Evolutionary conservation across 2,329 filamentous ascomycete species (phyloP).

Genomic region (Calycina herbarum): DNA sequence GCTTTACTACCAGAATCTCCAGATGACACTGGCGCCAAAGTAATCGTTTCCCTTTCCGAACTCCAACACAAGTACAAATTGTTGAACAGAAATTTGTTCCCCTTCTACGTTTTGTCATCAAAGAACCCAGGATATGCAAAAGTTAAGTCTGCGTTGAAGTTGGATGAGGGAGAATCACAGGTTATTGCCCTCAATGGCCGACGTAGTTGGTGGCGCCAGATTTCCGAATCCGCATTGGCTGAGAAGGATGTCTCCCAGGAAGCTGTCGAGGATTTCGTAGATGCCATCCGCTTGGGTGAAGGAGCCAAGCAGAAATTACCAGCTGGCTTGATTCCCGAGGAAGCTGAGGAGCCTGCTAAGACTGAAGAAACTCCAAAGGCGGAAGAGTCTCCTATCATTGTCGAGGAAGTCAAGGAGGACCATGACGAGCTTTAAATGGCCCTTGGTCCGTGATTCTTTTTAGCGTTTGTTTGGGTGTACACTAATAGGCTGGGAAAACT

Average conservation of each 20-base stretch:
- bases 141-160: constrained; percentile 61
- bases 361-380: constrained; percentile 43
- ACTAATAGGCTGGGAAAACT: not conserved
- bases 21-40: constrained; percentile 46
- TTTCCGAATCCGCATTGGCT: constrained; percentile 43
- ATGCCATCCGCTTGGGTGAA: constrained; percentile 87
- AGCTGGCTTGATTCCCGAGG: constrained; percentile 53
- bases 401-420: constrained; percentile 26
- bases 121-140: constrained; percentile 56
- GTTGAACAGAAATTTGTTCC: constrained; percentile 70
- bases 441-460: not conserved
- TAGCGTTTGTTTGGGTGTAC: constrained; percentile 15
- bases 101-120: constrained; percentile 73
- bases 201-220: constrained; percentile 81
- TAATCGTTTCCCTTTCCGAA: constrained; percentile 65
- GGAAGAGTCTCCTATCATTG: constrained; percentile 16
- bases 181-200: constrained; percentile 83
- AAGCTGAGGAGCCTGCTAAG: constrained; percentile 42
- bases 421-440: constrained; percentile 27
- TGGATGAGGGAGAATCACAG: constrained; percentile 59
- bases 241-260: constrained; percentile 52
- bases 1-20: constrained; percentile 60
- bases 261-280: constrained; percentile 81
- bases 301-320: constrained; percentile 76
- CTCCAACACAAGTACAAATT: constrained; percentile 74